Base-by-base conservation (phyloP, 2,329 filamentous ascomycete genomes). In the Fusarium nelsonii region DNA sequence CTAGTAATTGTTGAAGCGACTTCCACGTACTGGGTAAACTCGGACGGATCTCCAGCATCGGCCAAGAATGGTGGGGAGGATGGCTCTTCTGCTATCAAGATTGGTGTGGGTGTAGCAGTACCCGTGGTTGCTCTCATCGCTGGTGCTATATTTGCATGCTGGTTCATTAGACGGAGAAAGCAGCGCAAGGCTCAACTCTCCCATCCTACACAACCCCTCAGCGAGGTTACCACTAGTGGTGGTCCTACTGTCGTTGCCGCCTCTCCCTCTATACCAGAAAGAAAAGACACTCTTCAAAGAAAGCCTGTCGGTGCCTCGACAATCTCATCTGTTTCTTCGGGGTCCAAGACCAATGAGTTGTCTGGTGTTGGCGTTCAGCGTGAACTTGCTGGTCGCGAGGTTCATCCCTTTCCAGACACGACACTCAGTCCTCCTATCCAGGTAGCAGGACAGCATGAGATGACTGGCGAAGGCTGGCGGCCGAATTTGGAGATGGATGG, bases 1-100 rank as follows among this genome's bases (percentile, higher is more conserved):
- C 8, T 53, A 74, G 72, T 74, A 70, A 72, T 58, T 55, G 64
- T 72, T n/a, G 58, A 74, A 26, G 69, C 64, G 14, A 74, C 72
- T 6, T 72, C 72, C 15, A 74, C 69, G 37, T 53, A 73, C 32
- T 63, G 51, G 40, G 69, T 74, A 6, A 63, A 73, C 48, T 36
- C 67, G 32, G 67, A 73, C 32, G 72, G 72, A 32, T 73, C 67
- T 3, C 62, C 63, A 20, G 60, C 55, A 23, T 62, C 68, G 8
- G 37, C 58, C 20, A 48, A 41, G n/a, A 63, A 69, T 3, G 50
- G 65, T 11, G 57, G 58, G 9, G 44, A 16, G n/a, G 28, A 14
- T 15, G 28, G 33, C 8, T 12, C 18, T 44, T 65, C 67, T 6
- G 43, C 50, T 9, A 32, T 68, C 55, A 74, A 74, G 49, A 73